Conservation (phyloP, 805 yeast genomes). For the Hanseniaspora vineae region DNA sequence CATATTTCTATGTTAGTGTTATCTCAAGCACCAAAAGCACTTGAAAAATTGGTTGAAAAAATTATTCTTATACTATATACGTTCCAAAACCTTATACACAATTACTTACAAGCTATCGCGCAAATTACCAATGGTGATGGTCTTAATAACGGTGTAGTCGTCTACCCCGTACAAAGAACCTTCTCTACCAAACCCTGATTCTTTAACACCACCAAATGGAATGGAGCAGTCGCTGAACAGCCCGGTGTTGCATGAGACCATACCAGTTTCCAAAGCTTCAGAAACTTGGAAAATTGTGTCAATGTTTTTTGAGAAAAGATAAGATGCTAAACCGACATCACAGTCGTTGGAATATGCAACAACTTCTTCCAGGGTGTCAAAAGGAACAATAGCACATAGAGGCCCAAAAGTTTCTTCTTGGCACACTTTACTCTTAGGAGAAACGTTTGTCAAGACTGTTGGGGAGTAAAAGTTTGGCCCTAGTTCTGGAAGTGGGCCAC, state of each 20-base stretch:
- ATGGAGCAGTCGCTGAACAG: conserved; percentile 41
- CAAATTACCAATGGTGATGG: conserved; percentile 32
- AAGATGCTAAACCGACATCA: conserved; percentile 46
- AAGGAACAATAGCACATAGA: conserved; percentile 42
- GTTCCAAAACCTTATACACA: background rate
- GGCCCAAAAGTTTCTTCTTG: conserved; percentile 59
- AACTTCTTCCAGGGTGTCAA: conserved; percentile 41
- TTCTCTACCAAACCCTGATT: conserved; percentile 61
- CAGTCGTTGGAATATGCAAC: conserved; percentile 41
- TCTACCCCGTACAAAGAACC: conserved; percentile 52
- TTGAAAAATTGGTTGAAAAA: too few species aligned
- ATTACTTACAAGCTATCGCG: background rate
- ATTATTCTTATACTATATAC: too few species aligned
- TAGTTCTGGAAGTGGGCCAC: conserved; percentile 37
- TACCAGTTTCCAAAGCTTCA: conserved; percentile 49
- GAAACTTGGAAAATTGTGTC: conserved; percentile 39
- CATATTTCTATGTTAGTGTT: too few species aligned
- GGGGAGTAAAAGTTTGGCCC: conserved; percentile 45
- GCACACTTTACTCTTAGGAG: conserved; percentile 36
- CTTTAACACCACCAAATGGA: conserved; percentile 54
- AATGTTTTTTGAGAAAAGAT: conserved; percentile 40
- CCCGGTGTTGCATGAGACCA: conserved; percentile 53
- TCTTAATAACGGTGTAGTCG: conserved; percentile 42
- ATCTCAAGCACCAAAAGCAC: too few species aligned
- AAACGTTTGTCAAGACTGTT: conserved; percentile 38